A percentile compares a stretch with the other conserved stretches of the same genome.
Evolutionary conservation across 257 asterid species (phyloP).

Genomic region (Nicotiana knightiana): DNA sequence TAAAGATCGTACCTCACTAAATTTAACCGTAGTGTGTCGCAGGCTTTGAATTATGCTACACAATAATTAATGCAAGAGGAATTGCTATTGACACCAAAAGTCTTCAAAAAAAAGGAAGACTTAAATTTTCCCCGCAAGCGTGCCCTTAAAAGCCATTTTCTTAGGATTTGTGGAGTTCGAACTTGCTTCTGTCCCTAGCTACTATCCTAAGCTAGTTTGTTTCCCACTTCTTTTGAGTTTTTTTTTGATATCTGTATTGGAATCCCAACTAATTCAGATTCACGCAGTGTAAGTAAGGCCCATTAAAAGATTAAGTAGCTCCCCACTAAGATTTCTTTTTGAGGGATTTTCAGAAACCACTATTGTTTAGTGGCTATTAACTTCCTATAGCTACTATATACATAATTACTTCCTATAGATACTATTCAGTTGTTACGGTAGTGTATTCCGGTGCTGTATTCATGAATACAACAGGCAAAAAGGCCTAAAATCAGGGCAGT

Average conservation of each 20-base stretch:
- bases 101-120: conserved; percentile 10
- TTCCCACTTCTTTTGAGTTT: background rate
- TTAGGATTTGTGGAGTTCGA: conserved; percentile 5
- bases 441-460: too few relatives aligned
- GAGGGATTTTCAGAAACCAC: too few relatives aligned
- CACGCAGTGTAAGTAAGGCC: accelerated
- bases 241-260: too few relatives aligned
- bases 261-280: too few relatives aligned
- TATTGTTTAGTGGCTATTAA: too few relatives aligned
- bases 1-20: background rate
- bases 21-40: background rate
- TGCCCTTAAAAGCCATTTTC: conserved; percentile 29
- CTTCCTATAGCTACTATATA: too few relatives aligned
- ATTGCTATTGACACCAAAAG: conserved; percentile 16
- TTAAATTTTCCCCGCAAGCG: background rate
- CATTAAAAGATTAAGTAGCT: accelerated
- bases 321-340: too few relatives aligned
- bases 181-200: background rate
- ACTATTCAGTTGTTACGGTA: too few relatives aligned
- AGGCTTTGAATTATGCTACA: too few relatives aligned
- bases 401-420: too few relatives aligned
- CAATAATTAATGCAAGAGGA: background rate
- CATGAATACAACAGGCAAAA: too few relatives aligned
- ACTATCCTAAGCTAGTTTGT: background rate
- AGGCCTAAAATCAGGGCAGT: too few relatives aligned